Percentiles rank a stretch among this genome's conserved stretches.
Evolutionary conservation across 495 filamentous ascomycete species (phyloP).

Genomic region (Pseudoneurospora amorphoporcata): DNA sequence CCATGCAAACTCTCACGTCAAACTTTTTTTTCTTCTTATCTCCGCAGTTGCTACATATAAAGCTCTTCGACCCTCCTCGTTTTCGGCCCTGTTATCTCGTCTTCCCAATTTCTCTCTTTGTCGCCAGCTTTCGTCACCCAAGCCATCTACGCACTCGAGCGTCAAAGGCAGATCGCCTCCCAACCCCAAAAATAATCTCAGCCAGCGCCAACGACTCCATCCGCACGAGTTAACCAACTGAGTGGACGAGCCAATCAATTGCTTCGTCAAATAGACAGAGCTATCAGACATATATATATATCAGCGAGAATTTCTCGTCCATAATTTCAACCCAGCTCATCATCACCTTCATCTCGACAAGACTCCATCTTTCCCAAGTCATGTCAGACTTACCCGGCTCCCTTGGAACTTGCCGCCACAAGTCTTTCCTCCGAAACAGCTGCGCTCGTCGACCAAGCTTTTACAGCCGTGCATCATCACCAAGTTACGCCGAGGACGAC

Average conservation of each 20-base stretch:
- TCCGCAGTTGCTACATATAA: background rate
- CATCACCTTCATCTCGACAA: background rate
- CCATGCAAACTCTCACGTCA: background rate
- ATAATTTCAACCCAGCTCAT: background rate
- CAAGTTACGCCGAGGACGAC: conserved; percentile 12
- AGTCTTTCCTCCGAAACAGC: background rate
- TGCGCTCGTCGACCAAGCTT: background rate
- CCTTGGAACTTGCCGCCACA: background rate
- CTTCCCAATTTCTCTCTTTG: background rate
- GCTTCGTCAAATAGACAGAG: background rate
- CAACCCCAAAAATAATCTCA: background rate
- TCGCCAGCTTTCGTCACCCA: background rate
- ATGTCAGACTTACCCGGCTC: background rate
- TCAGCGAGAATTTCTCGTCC: background rate
- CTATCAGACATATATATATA: background rate
- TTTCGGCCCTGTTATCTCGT: background rate
- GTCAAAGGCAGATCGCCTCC: background rate
- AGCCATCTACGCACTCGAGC: background rate
- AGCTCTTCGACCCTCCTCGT: background rate
- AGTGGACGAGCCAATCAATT: background rate
- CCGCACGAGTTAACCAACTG: background rate
- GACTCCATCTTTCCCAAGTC: background rate
- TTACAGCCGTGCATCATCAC: conserved; percentile 1
- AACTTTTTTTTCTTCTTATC: background rate
- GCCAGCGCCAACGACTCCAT: background rate